These are phyloP conservation scores for Globisporangium nagaii DNA, from an alignment of 352 stramenopile species.

Conservation along the genomic window DNA sequence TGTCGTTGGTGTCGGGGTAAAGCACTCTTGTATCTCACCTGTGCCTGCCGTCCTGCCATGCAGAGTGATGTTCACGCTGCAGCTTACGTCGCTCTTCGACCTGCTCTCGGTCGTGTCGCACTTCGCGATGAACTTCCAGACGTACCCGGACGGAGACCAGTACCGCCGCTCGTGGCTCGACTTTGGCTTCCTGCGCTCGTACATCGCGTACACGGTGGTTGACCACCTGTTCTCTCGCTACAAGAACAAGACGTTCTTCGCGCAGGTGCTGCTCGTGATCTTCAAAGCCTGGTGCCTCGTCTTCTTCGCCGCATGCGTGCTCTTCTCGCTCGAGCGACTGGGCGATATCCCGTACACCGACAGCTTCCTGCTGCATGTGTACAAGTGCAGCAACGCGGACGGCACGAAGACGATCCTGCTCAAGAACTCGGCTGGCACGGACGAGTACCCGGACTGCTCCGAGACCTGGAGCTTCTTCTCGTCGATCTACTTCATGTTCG, in stretches of 20 bases:
- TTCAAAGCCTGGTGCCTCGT: slow-evolving; percentile 77
- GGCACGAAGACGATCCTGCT: slow-evolving; percentile 41
- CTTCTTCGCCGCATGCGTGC: slow-evolving; percentile 76
- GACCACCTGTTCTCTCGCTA: slow-evolving; percentile 64
- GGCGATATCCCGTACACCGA: slow-evolving; percentile 78
- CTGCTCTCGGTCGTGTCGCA: slow-evolving; percentile 79
- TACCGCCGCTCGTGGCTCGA: slow-evolving; percentile 76
- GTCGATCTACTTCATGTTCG: slow-evolving; percentile 88
- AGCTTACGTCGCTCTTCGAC: slow-evolving; percentile 75
- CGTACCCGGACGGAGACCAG: slow-evolving; percentile 41
- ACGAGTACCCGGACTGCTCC: slow-evolving; percentile 44
- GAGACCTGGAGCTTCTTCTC: slow-evolving; percentile 87
- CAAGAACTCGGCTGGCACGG: slow-evolving; percentile 44
- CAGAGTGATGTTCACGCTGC: slow-evolving; percentile 55
- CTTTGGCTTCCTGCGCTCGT: slow-evolving; percentile 81
- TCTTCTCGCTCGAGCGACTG: slow-evolving; percentile 82
- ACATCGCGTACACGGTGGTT: slow-evolving; percentile 81
- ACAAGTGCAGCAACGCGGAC: slow-evolving; percentile 62
- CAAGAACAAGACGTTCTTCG: slow-evolving; percentile 75
- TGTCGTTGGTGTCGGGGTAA: no score
- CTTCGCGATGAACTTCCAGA: slow-evolving; percentile 74
- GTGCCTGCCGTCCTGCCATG: no score
- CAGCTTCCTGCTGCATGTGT: slow-evolving; percentile 82
- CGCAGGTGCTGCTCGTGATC: slow-evolving; percentile 69
- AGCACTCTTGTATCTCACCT: no score